Conservation (phyloP, 73 alveolate genomes). For the Stentor coeruleus region DNA sequence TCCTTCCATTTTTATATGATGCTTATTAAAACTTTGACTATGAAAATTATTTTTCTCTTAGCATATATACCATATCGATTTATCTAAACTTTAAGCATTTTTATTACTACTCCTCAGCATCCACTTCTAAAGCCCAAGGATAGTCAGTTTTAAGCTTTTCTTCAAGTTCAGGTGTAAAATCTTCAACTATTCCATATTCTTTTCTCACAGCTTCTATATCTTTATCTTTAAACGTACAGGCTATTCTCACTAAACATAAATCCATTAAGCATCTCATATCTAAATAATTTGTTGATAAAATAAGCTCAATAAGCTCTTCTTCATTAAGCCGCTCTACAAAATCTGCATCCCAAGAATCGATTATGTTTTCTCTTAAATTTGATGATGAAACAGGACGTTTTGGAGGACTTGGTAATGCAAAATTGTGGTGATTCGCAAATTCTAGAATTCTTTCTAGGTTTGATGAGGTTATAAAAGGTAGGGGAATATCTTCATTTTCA, state of each 20-base stretch:
- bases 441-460: conserved; percentile 12
- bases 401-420: background rate
- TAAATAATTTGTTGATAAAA: background rate
- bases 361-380: background rate
- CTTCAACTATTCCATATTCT: conserved; percentile 16
- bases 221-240: conserved; percentile 11
- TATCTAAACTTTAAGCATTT: too few relatives aligned
- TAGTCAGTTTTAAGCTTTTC: conserved; percentile 24
- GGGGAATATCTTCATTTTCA: conserved; percentile 27
- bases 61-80: too few relatives aligned
- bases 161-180: conserved; percentile 30
- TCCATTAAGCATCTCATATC: conserved; percentile 14
- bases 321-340: background rate
- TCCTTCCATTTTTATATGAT: too few relatives aligned
- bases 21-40: too few relatives aligned
- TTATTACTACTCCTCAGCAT: background rate
- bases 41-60: too few relatives aligned
- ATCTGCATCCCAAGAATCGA: conserved; percentile 31
- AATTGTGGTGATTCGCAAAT: conserved; percentile 23
- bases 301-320: conserved; percentile 17
- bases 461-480: background rate
- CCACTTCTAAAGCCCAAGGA: conserved; percentile 31
- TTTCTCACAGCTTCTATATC: background rate
- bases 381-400: background rate
- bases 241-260: conserved; percentile 19